phyloP scores from a whole-genome alignment of 176 grass and related monocot genomes.

The Phoenix roebelenii region DNA sequence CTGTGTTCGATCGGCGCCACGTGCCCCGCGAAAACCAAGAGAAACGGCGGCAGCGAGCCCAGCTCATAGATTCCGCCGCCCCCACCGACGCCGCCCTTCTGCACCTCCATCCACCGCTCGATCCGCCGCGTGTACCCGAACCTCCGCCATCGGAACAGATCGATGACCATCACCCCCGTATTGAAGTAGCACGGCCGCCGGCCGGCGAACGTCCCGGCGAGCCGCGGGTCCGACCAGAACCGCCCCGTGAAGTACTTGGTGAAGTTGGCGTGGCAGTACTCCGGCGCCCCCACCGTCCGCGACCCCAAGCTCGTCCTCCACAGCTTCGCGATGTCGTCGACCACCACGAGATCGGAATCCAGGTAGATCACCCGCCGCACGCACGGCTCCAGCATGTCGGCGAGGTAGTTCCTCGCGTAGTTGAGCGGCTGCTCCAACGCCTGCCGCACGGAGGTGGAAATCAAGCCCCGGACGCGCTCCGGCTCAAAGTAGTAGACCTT shows the following conservation, averaged over 20 bases:
- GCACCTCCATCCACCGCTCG: conserved; percentile 13
- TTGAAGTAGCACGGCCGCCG: conserved; percentile 11
- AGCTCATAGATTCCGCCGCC: background rate
- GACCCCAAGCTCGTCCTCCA: conserved; percentile 6
- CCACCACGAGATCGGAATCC: conserved; percentile 11
- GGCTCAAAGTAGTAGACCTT: conserved; percentile 5
- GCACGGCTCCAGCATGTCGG: conserved; percentile 9
- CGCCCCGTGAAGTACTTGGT: conserved; percentile 83
- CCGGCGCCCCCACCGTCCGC: conserved; percentile 23
- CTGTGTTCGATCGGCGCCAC: conserved; percentile 5
- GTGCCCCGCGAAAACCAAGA: background rate
- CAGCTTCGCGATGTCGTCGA: conserved; percentile 9
- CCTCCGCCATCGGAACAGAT: conserved; percentile 5
- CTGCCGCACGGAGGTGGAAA: conserved; percentile 6
- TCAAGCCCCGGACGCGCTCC: conserved; percentile 1
- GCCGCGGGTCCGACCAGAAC: conserved; percentile 18
- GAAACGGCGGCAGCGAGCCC: no score
- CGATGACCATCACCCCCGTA: conserved; percentile 11
- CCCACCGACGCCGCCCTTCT: background rate
- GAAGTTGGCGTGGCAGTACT: conserved; percentile 96
- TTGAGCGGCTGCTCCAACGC: conserved; percentile 13
- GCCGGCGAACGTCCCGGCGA: background rate
- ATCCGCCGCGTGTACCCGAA: conserved; percentile 4
- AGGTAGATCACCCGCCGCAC: conserved; percentile 11
- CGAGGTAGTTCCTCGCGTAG: conserved; percentile 7